Conservation (phyloP, 106 monocot genomes). For the Gastrodia elata region DNA sequence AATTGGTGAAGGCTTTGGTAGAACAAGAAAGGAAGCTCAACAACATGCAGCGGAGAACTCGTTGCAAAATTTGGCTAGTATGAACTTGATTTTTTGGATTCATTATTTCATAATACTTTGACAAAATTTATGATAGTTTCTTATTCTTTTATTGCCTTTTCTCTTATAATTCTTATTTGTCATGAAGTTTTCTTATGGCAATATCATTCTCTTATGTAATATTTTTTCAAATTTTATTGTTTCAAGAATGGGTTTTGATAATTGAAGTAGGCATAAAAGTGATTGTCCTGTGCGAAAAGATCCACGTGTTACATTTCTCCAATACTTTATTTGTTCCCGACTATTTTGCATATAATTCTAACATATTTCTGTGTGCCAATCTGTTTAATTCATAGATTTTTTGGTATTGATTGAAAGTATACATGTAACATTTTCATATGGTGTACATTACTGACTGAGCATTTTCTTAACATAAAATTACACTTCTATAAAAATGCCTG, state of each 20-base stretch:
- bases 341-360: neutral
- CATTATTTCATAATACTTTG: neutral
- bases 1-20: conserved; percentile 83
- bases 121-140: neutral
- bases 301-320: neutral
- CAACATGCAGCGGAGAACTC: conserved; percentile 54
- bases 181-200: neutral
- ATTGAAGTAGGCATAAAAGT: no score
- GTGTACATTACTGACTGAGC: neutral
- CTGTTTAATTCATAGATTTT: no score
- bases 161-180: neutral
- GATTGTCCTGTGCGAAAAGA: no score
- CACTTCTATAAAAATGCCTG: neutral
- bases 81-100: conserved; percentile 8
- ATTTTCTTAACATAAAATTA: neutral
- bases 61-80: conserved; percentile 69
- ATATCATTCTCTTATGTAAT: neutral
- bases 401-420: neutral
- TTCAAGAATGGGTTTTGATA: no score
- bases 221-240: no score
- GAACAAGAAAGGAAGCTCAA: conserved; percentile 82
- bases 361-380: neutral
- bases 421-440: neutral
- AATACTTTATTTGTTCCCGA: neutral
- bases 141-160: neutral